Conservation (phyloP, 352 stramenopile genomes). For the Globisporangium paroecandrum region DNA sequence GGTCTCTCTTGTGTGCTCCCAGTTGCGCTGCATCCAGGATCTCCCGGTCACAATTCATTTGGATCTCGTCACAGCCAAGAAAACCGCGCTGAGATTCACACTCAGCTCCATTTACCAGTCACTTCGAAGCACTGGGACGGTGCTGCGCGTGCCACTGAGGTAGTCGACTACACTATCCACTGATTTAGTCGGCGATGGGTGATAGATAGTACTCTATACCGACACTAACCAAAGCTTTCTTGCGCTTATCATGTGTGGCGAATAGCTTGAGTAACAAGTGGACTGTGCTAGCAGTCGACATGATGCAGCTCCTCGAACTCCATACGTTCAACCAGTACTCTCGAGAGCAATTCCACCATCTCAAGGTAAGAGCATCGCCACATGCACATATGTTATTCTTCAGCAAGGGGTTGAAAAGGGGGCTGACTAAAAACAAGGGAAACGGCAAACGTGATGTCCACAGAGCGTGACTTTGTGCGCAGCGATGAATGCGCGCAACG, state of each 20-base stretch:
- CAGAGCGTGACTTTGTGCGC: constrained; percentile 62
- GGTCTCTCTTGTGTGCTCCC: not conserved
- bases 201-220: not conserved
- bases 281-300: constrained; percentile 66
- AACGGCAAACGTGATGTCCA: not conserved
- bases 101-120: constrained; percentile 67
- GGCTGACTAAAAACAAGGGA: not conserved
- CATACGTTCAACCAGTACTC: constrained; percentile 73
- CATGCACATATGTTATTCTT: not conserved
- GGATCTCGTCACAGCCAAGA: constrained; percentile 68
- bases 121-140: constrained; percentile 52
- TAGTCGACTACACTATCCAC: constrained; percentile 12
- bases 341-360: constrained; percentile 50
- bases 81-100: constrained; percentile 58
- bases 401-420: not conserved
- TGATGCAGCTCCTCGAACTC: constrained; percentile 51
- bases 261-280: constrained; percentile 45
- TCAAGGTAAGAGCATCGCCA: constrained; percentile 37
- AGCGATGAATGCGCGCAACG: constrained; percentile 62
- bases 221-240: not conserved
- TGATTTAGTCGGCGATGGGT: not conserved
- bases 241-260: not conserved
- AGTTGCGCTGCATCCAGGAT: constrained; percentile 40
- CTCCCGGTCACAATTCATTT: constrained; percentile 61
- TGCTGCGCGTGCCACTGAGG: constrained; percentile 57